phyloP scores from a whole-genome alignment of 2,329 filamentous ascomycete species.

The Capronia coronata region DNA sequence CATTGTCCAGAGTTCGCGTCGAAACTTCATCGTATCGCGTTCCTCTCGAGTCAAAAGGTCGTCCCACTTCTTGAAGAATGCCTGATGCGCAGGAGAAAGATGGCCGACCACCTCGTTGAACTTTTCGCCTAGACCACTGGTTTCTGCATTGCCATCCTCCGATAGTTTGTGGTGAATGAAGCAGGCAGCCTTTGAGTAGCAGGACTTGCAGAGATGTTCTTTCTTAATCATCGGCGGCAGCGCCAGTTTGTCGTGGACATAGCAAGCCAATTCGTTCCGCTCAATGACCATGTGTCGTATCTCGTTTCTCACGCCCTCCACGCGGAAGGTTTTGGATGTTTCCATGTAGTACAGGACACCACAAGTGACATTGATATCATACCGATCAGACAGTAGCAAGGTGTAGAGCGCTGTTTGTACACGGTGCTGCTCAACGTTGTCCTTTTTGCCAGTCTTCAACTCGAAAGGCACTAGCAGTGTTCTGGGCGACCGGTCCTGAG shows the following conservation, averaged over 20 bases:
- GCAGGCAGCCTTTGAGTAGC: slow-evolving; percentile 84
- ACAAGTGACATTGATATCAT: slow-evolving; percentile 82
- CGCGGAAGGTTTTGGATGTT: slow-evolving; percentile 74
- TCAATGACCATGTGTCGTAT: slow-evolving; percentile 95
- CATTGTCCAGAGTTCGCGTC: slow-evolving; percentile 94
- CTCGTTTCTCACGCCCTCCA: slow-evolving; percentile 79
- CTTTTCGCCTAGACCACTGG: slow-evolving; percentile 70
- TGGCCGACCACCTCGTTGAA: slow-evolving; percentile 77
- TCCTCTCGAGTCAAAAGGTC: slow-evolving; percentile 89
- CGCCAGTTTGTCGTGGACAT: slow-evolving; percentile 72
- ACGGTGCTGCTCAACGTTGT: slow-evolving; percentile 72
- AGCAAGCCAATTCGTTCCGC: slow-evolving; percentile 80
- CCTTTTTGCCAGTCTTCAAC: slow-evolving; percentile 82
- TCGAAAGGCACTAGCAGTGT: slow-evolving; percentile 86
- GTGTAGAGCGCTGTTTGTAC: slow-evolving; percentile 95
- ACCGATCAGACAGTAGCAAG: slow-evolving; percentile 82
- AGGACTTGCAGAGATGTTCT: slow-evolving; percentile 73
- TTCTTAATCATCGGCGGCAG: slow-evolving; percentile 82
- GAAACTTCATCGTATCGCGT: slow-evolving; percentile 76
- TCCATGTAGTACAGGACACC: slow-evolving; percentile 95
- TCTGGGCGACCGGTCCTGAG: slow-evolving; percentile 48
- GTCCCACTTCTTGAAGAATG: slow-evolving; percentile 95
- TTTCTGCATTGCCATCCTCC: slow-evolving; percentile 74
- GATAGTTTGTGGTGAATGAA: slow-evolving; percentile 90
- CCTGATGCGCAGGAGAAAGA: slow-evolving; percentile 64